These are phyloP conservation scores for Gymnopilus dilepis DNA, from an alignment of 768 basidiomycete species.

Conservation along the genomic window DNA sequence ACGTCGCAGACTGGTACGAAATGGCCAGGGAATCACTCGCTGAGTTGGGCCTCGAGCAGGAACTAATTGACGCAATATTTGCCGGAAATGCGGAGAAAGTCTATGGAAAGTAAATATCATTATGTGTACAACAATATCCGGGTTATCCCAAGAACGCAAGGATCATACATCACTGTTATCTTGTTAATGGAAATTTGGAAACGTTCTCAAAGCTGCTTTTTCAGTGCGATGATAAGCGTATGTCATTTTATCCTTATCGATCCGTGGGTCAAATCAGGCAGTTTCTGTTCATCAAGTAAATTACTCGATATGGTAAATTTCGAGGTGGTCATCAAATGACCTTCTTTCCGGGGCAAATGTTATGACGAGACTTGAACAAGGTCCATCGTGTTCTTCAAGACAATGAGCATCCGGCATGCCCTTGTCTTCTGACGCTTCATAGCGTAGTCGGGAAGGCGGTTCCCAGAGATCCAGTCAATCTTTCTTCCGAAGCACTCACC, in stretches of 20 bases:
- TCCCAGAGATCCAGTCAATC: background rate
- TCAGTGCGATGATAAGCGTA: background rate
- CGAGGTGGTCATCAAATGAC: slow-evolving; percentile 1
- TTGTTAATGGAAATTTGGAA: slow-evolving; percentile 16
- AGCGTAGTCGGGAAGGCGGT: background rate
- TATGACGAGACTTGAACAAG: slow-evolving; percentile 8
- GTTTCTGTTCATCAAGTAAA: slow-evolving; percentile 15
- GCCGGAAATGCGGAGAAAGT: slow-evolving; percentile 52
- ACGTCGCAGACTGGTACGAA: slow-evolving; percentile 78
- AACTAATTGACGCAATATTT: slow-evolving; percentile 78
- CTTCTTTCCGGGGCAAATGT: slow-evolving; percentile 4
- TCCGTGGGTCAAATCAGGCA: slow-evolving; percentile 4
- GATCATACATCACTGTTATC: background rate
- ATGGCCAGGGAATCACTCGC: slow-evolving; percentile 79
- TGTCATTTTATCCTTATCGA: slow-evolving; percentile 14
- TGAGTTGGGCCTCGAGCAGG: slow-evolving; percentile 81
- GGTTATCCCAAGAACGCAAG: background rate
- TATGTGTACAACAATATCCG: background rate
- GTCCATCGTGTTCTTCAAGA: slow-evolving; percentile 6
- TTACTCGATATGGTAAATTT: slow-evolving; percentile 27
- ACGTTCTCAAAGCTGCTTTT: background rate
- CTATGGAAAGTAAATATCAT: slow-evolving; percentile 39
- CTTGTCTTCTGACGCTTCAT: slow-evolving; percentile 6
- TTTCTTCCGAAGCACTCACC: background rate
- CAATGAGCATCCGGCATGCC: slow-evolving; percentile 7